phyloP scores from a whole-genome alignment of 2,329 filamentous ascomycete genomes.

The Neofusicoccum kwambonambiense region DNA sequence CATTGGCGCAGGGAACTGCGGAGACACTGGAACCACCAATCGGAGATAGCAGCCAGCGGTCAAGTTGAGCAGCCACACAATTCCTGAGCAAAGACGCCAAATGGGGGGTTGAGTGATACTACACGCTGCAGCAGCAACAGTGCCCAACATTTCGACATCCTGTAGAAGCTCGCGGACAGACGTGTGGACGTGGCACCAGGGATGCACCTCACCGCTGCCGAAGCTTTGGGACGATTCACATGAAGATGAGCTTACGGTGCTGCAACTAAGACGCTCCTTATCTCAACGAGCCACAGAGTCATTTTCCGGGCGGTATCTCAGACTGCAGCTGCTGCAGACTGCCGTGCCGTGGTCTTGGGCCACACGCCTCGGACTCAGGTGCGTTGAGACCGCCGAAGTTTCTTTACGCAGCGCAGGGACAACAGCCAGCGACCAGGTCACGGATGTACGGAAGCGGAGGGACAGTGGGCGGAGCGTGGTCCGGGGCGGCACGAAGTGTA shows the following conservation, averaged over 20 bases:
- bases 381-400: background rate
- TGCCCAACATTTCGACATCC: background rate
- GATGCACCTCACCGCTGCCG: background rate
- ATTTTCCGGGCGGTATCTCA: background rate
- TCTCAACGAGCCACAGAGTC: background rate
- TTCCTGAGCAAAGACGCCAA: background rate
- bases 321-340: background rate
- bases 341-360: background rate
- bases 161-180: background rate
- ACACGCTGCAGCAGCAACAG: background rate
- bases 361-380: background rate
- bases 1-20: background rate
- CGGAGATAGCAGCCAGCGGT: background rate
- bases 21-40: background rate
- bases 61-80: background rate
- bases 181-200: background rate
- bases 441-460: background rate
- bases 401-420: background rate
- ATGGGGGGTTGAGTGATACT: background rate
- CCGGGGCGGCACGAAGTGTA: background rate
- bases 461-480: background rate
- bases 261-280: background rate
- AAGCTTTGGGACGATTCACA: slow-evolving; percentile 4
- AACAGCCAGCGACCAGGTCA: background rate
- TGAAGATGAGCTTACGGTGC: background rate